Conservation (phyloP, 148 eudicot genomes). For the Heliosperma pusillum region DNA sequence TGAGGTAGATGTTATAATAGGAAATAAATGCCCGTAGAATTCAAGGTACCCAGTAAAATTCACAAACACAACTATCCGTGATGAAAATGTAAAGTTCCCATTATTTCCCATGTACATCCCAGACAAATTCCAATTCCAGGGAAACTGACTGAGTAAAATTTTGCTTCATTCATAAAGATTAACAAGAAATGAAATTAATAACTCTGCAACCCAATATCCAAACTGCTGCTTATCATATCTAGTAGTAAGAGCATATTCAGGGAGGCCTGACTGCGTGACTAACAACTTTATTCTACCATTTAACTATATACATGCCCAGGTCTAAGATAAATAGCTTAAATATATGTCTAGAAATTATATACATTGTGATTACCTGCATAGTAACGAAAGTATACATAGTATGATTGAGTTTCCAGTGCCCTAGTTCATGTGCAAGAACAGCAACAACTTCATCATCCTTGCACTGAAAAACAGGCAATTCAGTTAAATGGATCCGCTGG, state of each 20-base stretch:
- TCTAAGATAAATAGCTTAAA: background rate
- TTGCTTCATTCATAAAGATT: background rate
- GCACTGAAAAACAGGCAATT: conserved; percentile 53
- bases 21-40: background rate
- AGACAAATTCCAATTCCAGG: background rate
- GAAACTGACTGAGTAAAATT: too few species aligned
- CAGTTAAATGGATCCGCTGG: background rate
- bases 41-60: background rate
- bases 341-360: background rate
- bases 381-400: conserved; percentile 92
- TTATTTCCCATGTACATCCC: background rate
- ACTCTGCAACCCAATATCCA: too few species aligned
- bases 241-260: background rate
- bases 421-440: conserved; percentile 96
- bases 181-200: background rate
- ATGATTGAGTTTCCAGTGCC: conserved; percentile 99
- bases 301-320: background rate
- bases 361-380: conserved; percentile 62
- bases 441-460: conserved; percentile 93
- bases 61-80: background rate
- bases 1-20: background rate
- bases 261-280: background rate
- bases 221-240: background rate
- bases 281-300: background rate
- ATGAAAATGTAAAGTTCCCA: background rate